Evolutionary conservation across 768 basidiomycete genomes (phyloP).

Genomic region (Psilocybe azurescens): DNA sequence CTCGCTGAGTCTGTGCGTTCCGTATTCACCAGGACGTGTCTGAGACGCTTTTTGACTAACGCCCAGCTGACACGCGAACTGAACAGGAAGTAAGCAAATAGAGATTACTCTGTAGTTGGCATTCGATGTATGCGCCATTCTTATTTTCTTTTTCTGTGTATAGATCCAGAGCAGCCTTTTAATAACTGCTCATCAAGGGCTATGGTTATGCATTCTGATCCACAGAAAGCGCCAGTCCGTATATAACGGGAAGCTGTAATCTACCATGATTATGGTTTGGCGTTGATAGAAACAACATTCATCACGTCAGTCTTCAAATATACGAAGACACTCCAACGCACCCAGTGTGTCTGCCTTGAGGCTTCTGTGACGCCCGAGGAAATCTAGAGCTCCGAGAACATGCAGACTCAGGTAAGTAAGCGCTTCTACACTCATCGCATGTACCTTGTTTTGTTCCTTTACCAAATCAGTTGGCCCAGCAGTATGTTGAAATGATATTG

Average conservation of each 20-base stretch:
- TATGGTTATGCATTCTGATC: too few species aligned
- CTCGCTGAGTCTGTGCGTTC: too few species aligned
- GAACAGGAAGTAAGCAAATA: too few species aligned
- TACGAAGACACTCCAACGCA: background rate
- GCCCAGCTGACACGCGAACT: too few species aligned
- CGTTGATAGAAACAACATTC: background rate
- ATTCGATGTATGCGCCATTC: too few species aligned
- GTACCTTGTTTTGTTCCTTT: background rate
- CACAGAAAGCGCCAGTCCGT: too few species aligned
- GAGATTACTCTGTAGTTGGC: too few species aligned
- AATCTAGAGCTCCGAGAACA: background rate
- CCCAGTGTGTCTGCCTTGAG: background rate
- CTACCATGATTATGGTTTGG: background rate
- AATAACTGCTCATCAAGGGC: too few species aligned
- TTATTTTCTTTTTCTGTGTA: too few species aligned
- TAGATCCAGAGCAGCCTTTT: too few species aligned
- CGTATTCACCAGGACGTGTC: too few species aligned
- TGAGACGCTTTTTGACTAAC: too few species aligned
- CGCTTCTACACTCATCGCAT: background rate
- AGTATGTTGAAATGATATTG: background rate
- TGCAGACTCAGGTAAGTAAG: background rate
- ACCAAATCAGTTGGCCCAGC: background rate
- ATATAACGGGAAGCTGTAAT: background rate
- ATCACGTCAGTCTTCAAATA: background rate
- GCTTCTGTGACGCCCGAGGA: background rate